These are phyloP conservation scores for Aspergillus jensenii DNA, from an alignment of 2,329 filamentous ascomycete genomes.

Conservation along the genomic window DNA sequence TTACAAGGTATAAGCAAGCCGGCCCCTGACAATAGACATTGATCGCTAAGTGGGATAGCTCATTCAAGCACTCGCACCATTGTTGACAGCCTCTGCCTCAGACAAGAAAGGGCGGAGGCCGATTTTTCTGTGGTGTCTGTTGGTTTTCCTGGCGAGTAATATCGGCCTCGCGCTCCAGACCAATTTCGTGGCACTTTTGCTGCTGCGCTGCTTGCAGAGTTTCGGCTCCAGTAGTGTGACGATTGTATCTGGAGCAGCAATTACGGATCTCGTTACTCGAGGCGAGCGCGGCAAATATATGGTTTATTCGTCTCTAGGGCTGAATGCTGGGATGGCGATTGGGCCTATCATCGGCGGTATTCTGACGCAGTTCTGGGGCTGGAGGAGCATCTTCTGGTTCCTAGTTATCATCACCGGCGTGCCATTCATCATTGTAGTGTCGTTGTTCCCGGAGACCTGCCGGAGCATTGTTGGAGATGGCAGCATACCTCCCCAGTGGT, in stretches of 20 bases:
- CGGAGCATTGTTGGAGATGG: neutral
- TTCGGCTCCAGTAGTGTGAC: neutral
- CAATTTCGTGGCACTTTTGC: neutral
- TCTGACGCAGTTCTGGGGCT: neutral
- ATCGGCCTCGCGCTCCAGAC: neutral
- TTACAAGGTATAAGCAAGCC: neutral
- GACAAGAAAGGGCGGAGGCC: neutral
- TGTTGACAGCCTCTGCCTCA: neutral
- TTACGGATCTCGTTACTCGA: neutral
- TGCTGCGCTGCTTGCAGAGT: neutral
- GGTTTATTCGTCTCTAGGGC: neutral
- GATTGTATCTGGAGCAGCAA: neutral
- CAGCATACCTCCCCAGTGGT: neutral
- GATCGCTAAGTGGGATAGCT: neutral
- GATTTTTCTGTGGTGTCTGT: neutral
- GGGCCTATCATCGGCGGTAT: neutral
- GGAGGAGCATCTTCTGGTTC: neutral
- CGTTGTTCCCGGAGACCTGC: neutral
- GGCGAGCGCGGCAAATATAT: neutral
- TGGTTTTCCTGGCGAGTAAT: neutral
- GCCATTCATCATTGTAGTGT: neutral
- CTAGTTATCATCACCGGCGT: neutral
- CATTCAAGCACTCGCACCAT: neutral
- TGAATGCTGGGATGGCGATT: neutral
- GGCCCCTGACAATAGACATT: too few species aligned